phyloP scores from a whole-genome alignment of 2,329 filamentous ascomycete species.

The Helotiales sp. region DNA sequence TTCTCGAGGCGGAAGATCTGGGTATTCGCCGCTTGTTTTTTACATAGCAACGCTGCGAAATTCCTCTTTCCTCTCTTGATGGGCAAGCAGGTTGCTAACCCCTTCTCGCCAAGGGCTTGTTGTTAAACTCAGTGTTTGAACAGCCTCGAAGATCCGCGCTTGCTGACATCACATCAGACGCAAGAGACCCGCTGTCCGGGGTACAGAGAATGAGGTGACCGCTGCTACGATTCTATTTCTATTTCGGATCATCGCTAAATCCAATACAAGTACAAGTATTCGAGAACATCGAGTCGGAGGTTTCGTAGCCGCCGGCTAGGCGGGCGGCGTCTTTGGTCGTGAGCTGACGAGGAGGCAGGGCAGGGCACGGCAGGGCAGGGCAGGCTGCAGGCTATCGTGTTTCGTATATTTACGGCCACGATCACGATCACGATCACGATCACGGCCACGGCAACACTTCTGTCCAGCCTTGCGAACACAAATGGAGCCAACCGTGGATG shows the following conservation, averaged over 20 bases:
- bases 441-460: too few species aligned
- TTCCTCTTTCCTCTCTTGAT: not conserved
- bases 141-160: slow-evolving; percentile 4
- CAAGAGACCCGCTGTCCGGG: not conserved
- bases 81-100: not conserved
- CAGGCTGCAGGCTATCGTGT: not conserved
- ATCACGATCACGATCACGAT: too few species aligned
- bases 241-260: not conserved
- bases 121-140: not conserved
- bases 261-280: too few species aligned
- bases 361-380: too few species aligned
- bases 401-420: not conserved
- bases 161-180: not conserved
- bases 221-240: slow-evolving; percentile 1
- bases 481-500: too few species aligned
- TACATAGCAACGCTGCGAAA: not conserved
- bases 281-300: not conserved
- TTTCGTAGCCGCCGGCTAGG: not conserved
- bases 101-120: slow-evolving; percentile 7
- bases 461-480: too few species aligned
- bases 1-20: too few species aligned
- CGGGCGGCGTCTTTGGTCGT: not conserved
- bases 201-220: not conserved
- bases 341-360: too few species aligned
- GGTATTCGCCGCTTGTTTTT: not conserved